Evolutionary conservation across 257 asterid species (phyloP).

Genomic region (Eustoma russellianum): DNA sequence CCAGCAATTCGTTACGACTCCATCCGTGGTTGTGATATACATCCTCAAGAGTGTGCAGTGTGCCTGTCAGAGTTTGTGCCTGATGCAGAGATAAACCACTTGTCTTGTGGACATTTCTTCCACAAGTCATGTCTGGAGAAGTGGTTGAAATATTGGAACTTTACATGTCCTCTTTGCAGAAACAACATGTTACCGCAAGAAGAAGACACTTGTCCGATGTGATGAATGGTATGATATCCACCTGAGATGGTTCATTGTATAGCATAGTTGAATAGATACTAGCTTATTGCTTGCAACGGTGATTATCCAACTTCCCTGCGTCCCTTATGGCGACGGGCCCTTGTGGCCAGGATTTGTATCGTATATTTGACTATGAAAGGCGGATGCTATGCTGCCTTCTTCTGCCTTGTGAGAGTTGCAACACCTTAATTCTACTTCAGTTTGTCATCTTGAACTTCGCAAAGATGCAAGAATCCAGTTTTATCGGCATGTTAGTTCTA

Average conservation of each 20-base stretch:
- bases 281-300: slow-evolving; percentile 11
- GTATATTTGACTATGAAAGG: slow-evolving; percentile 20
- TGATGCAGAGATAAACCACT: slow-evolving; percentile 56
- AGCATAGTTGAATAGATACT: slow-evolving; percentile 33
- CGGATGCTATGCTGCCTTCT: slow-evolving; percentile 8
- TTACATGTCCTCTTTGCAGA: slow-evolving; percentile 91
- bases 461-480: neutral
- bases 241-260: slow-evolving; percentile 19
- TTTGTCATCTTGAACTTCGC: neutral
- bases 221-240: slow-evolving; percentile 14
- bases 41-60: slow-evolving; percentile 59
- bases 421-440: neutral
- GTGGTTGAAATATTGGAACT: slow-evolving; percentile 77
- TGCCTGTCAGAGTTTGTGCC: slow-evolving; percentile 64
- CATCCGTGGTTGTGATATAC: slow-evolving; percentile 15
- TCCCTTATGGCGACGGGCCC: slow-evolving; percentile 79
- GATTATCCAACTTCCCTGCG: slow-evolving; percentile 42
- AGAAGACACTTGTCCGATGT: slow-evolving; percentile 76
- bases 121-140: slow-evolving; percentile 68
- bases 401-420: slow-evolving; percentile 8
- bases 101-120: slow-evolving; percentile 76
- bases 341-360: slow-evolving; percentile 25
- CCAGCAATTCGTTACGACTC: slow-evolving; percentile 59
- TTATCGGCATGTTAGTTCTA: neutral
- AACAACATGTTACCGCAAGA: slow-evolving; percentile 62